These are phyloP conservation scores for Eleusine coracana DNA, from an alignment of 176 grass and related monocot species.

Conservation along the genomic window DNA sequence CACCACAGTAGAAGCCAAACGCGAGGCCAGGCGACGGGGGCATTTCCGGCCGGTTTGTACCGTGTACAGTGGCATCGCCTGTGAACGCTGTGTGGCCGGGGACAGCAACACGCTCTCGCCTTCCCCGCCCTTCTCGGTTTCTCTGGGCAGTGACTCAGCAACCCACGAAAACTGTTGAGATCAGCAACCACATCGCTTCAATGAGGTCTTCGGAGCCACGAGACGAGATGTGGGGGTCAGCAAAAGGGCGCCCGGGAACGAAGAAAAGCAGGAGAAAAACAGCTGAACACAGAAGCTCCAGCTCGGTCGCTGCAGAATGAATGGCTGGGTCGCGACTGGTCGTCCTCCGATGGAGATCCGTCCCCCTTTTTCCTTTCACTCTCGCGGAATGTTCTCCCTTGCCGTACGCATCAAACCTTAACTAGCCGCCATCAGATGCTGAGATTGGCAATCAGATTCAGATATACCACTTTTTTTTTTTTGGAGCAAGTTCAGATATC, in stretches of 20 bases:
- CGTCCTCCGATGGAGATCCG: not conserved
- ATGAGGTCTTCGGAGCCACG: constrained; percentile 1
- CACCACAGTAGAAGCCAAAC: constrained; percentile 10
- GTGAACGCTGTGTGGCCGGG: not conserved
- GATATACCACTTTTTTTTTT: no score
- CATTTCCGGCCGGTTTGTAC: not conserved
- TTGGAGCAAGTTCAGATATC: no score
- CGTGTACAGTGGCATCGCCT: constrained; percentile 18
- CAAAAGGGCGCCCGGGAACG: constrained; percentile 3
- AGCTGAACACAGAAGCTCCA: not conserved
- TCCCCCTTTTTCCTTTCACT: constrained; percentile 6
- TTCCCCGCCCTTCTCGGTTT: not conserved
- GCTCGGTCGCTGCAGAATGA: not conserved
- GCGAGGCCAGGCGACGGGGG: not conserved
- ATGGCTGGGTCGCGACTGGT: not conserved
- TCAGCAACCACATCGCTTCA: not conserved
- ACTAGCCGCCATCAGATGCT: not conserved
- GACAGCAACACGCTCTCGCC: constrained; percentile 29
- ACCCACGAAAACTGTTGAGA: not conserved
- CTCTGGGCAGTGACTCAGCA: not conserved
- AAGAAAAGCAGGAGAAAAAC: not conserved
- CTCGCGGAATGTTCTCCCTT: not conserved
- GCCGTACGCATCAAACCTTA: not conserved
- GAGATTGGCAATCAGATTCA: not conserved
- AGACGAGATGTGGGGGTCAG: not conserved